A percentile compares a stretch with the other conserved stretches of the same genome.
These are phyloP conservation scores for Melaleuca quinquenervia DNA, from an alignment of 345 rosid genomes.

Conservation along the genomic window DNA sequence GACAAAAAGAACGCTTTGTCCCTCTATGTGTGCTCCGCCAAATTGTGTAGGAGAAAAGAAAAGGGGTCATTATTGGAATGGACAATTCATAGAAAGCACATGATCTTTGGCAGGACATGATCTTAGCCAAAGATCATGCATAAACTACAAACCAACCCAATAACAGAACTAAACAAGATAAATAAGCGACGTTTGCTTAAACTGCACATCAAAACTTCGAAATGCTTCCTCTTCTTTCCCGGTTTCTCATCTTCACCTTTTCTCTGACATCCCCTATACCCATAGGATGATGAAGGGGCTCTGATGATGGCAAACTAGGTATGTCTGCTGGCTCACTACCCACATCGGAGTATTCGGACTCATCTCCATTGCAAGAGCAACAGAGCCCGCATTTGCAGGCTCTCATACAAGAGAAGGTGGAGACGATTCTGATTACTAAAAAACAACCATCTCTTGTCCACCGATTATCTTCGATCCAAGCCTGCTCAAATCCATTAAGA, in stretches of 20 bases:
- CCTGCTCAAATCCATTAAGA: not conserved
- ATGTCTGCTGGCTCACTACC: not conserved
- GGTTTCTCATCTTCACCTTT: not conserved
- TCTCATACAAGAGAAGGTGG: not conserved
- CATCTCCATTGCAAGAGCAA: not conserved
- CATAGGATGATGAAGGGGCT: not conserved
- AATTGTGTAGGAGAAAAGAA: not conserved
- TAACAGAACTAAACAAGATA: not conserved
- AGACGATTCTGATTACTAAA: not conserved
- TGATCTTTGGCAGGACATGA: not conserved
- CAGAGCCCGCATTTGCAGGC: not conserved
- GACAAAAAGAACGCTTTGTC: not conserved
- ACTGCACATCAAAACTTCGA: not conserved
- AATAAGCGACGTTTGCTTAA: not conserved
- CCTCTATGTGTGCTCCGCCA: not conserved
- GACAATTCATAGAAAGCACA: not conserved
- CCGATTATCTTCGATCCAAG: not conserved
- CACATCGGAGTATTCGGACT: not conserved
- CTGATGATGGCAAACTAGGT: not conserved
- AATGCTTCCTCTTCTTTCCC: not conserved
- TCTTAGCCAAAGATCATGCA: not conserved
- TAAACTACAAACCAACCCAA: not conserved
- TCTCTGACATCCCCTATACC: not conserved
- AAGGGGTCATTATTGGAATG: not conserved
- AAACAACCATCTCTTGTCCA: not conserved